Conservation (phyloP, 225 moss, liverwort and hornwort species). For the Sphagnum contortum region DNA sequence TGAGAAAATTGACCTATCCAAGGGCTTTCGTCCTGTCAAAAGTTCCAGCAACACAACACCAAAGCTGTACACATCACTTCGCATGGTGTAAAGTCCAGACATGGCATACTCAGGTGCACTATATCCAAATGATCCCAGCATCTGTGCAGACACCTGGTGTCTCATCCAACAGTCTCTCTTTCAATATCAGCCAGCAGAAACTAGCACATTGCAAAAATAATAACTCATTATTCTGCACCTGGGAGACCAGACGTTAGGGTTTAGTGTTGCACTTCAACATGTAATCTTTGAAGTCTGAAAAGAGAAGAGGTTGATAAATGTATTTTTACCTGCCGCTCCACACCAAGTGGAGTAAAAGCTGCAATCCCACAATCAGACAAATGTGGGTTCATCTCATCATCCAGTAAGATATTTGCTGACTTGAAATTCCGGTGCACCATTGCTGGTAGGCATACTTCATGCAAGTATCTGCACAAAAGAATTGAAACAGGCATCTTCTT, state of each 20-base stretch:
- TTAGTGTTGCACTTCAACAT: too few species aligned
- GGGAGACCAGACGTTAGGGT: too few species aligned
- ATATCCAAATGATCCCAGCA: constrained; percentile 56
- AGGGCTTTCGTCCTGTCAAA: constrained; percentile 50
- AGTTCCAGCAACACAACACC: constrained; percentile 63
- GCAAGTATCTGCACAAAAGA: constrained; percentile 41
- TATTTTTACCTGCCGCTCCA: constrained; percentile 45
- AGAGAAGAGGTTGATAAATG: too few species aligned
- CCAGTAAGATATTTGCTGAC: constrained; percentile 58
- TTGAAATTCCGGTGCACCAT: constrained; percentile 74
- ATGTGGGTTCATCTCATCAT: constrained; percentile 68
- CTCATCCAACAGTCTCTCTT: too few species aligned
- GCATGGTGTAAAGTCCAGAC: constrained; percentile 37
- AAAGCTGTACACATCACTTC: constrained; percentile 71
- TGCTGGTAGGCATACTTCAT: constrained; percentile 68
- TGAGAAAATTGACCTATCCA: constrained; percentile 33
- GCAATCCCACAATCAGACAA: constrained; percentile 66
- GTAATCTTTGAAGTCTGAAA: too few species aligned
- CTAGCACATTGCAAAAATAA: background rate
- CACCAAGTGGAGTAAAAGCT: constrained; percentile 46
- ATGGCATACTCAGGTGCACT: constrained; percentile 47
- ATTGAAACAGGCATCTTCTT: background rate
- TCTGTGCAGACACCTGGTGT: constrained; percentile 53
- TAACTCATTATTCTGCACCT: background rate
- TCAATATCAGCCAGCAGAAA: constrained; percentile 1